Evolutionary conservation across 306 rosid species (phyloP), one percentile per base, ranked within the genome.

Genomic region (Oxytropis ochrocephala): DNA sequence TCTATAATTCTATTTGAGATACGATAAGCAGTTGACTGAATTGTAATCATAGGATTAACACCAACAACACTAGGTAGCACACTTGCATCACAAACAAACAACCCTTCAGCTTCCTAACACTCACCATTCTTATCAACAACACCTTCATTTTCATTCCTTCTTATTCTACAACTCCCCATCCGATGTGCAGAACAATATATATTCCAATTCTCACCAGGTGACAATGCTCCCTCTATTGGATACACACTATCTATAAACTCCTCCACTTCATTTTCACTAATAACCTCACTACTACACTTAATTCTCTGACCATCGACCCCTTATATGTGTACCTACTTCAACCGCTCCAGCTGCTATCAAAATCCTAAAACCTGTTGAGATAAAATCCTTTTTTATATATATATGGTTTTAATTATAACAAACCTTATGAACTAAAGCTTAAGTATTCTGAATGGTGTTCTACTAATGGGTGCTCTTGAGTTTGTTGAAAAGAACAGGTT

Each of bases 121-220:
- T 87, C 87, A 0, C 97, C 94, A 36, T 88, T 85, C 49, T 75
- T 84, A 75, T 91, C 91, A 38, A 89, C 82, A 1, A 65, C 95
- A 3, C 96, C 85, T 79, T 87, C 86, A 39, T 79, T 77, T 57
- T 85, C 86, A 58, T 56, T 86, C 13, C 44, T 46, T n/a, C 97
- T 89, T 87, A 91, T 89, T 60, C 83, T 89, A 35, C 95, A 91
- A 78, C 96, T 91, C 13, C 97, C 92, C 86, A 89, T 84, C 61
- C 89, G 97, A 76, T 91, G 96, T 6, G 97, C 95, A 29, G 90
- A 83, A 35, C 67, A 27, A 39, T 82, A 80, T 1, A 49, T 2
- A 43, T 79, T 75, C 94, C 90, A 91, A 6, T 80, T 36, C 50
- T 85, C 69, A n/a, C 70, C 77, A 41, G 65, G 39, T 58, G 82